phyloP scores from a whole-genome alignment of 768 basidiomycete species.

The Suillus clintonianus region DNA sequence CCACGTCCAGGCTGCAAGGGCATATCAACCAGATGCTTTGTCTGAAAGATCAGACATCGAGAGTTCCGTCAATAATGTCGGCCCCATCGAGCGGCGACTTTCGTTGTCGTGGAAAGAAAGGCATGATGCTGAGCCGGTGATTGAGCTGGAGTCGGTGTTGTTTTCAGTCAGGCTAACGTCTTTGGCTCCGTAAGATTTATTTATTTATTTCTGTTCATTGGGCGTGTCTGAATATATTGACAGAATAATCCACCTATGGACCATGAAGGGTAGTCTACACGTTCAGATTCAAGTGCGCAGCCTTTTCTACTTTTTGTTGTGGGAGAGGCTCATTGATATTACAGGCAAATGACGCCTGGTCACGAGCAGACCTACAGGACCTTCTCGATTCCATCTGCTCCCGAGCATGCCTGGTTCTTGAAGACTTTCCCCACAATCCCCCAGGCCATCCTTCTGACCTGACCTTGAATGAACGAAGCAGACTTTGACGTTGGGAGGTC shows the following conservation, averaged over 20 bases:
- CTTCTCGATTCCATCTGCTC: not conserved
- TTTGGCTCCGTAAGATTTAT: not conserved
- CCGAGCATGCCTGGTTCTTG: not conserved
- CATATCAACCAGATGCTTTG: not conserved
- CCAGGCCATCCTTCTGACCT: not conserved
- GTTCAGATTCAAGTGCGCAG: not conserved
- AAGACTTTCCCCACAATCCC: not conserved
- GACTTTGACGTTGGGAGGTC: not conserved
- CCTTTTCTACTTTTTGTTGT: not conserved
- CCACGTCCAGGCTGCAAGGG: constrained; percentile 1
- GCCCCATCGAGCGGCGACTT: not conserved
- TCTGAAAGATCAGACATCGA: not conserved
- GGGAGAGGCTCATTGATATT: not conserved
- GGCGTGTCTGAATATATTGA: not conserved
- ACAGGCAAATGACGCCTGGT: constrained; percentile 2
- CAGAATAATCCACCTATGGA: constrained; percentile 3
- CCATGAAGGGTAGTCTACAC: not conserved
- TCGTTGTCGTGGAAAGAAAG: not conserved
- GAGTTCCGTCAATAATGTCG: constrained; percentile 1
- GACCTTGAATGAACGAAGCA: not conserved
- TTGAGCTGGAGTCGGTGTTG: not conserved
- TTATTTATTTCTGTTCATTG: not conserved
- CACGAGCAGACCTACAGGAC: not conserved
- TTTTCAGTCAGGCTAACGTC: not conserved
- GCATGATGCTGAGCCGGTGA: no score